Evolutionary conservation across 495 filamentous ascomycete genomes (phyloP).

Genomic region (Astrothelium macrocarpum): DNA sequence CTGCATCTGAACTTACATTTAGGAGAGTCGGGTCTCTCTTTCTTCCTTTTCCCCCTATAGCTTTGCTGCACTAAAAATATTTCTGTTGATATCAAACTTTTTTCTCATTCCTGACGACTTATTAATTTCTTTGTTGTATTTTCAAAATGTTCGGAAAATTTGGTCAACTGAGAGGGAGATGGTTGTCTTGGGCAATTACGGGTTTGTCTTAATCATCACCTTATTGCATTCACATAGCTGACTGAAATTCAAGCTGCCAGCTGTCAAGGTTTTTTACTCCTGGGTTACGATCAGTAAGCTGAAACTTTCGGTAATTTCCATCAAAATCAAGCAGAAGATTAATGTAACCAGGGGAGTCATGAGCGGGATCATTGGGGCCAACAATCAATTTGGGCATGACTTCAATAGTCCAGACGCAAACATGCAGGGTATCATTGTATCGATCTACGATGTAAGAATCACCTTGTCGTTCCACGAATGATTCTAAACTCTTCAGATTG

Average conservation of each 20-base stretch:
- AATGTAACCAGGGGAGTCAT: background rate
- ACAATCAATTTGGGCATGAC: conserved; percentile 1
- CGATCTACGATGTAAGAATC: background rate
- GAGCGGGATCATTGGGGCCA: background rate
- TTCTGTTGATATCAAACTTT: no score
- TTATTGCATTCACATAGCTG: background rate
- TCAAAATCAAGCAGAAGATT: background rate
- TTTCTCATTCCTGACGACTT: background rate
- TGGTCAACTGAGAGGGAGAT: background rate
- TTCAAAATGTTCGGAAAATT: background rate
- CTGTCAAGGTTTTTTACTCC: background rate
- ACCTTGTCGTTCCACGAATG: background rate
- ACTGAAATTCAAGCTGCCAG: background rate
- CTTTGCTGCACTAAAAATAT: no score
- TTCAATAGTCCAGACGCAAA: background rate
- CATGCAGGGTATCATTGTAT: background rate
- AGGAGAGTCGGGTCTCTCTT: background rate
- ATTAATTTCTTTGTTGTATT: background rate
- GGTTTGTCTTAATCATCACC: background rate
- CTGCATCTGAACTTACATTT: background rate
- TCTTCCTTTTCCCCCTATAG: background rate
- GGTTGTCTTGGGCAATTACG: background rate
- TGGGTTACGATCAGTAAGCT: background rate
- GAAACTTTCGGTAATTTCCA: background rate
- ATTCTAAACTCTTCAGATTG: background rate